These are phyloP conservation scores for Lachnellula occidentalis DNA, from an alignment of 2,329 filamentous ascomycete species.

Conservation along the genomic window DNA sequence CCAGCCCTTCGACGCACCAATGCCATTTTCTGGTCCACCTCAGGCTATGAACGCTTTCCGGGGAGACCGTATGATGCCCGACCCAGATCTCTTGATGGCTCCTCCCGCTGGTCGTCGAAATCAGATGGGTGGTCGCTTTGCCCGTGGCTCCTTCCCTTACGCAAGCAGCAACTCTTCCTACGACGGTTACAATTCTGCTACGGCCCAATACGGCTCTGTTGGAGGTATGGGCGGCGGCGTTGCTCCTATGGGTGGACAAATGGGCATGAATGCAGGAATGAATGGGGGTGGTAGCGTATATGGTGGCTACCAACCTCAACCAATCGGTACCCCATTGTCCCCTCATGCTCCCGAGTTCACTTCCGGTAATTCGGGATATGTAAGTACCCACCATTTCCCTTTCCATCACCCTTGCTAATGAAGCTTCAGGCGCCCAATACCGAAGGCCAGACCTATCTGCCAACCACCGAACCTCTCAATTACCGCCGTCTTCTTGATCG, in stretches of 20 bases:
- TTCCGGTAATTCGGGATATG: constrained; percentile 38
- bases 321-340: constrained; percentile 61
- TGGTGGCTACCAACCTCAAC: constrained; percentile 43
- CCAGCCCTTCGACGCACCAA: constrained; percentile 28
- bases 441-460: constrained; percentile 71
- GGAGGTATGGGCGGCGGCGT: constrained; percentile 22
- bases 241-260: constrained; percentile 15
- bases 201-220: constrained; percentile 27
- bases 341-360: constrained; percentile 72
- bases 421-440: constrained; percentile 39
- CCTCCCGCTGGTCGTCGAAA: constrained; percentile 23
- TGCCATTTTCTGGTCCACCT: constrained; percentile 22
- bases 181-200: constrained; percentile 28
- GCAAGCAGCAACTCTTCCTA: constrained; percentile 31
- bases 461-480: constrained; percentile 86
- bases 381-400: constrained; percentile 19
- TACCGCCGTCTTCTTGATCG: constrained; percentile 93
- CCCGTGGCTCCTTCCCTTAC: constrained; percentile 27
- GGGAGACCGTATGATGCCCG: constrained; percentile 26
- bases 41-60: constrained; percentile 22
- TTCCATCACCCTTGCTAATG: constrained; percentile 27
- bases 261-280: constrained; percentile 22
- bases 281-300: constrained; percentile 23
- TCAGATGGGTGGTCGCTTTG: constrained; percentile 23
- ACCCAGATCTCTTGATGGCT: constrained; percentile 27